Evolutionary conservation across 2,329 filamentous ascomycete species (phyloP).

Genomic region (Sclerotinia spermophila): DNA sequence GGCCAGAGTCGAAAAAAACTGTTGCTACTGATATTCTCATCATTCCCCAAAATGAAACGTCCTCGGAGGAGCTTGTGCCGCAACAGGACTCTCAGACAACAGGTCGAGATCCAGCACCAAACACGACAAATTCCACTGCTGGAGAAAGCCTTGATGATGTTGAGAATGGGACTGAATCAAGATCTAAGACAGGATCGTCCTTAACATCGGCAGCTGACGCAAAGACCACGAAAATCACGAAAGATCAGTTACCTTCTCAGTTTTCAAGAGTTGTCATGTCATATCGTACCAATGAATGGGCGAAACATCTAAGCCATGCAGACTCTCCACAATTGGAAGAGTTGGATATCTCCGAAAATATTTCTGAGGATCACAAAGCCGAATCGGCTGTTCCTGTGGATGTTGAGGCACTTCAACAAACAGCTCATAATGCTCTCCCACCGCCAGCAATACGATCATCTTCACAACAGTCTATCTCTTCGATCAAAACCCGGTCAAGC

Average conservation of each 20-base stretch:
- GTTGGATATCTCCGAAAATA: constrained; percentile 47
- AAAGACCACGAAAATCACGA: constrained; percentile 49
- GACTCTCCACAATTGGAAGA: constrained; percentile 67
- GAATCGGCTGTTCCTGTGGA: constrained; percentile 61
- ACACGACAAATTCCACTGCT: not conserved
- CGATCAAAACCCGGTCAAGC: constrained; percentile 22
- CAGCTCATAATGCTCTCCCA: constrained; percentile 40
- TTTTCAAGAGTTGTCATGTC: constrained; percentile 74
- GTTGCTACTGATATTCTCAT: constrained; percentile 1
- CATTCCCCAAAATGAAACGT: not conserved
- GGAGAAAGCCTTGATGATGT: not conserved
- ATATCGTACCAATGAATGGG: constrained; percentile 94
- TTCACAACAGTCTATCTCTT: constrained; percentile 25
- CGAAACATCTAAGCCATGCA: constrained; percentile 77
- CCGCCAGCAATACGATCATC: constrained; percentile 22
- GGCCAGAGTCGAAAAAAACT: not conserved
- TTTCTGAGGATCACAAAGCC: constrained; percentile 38
- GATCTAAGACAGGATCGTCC: constrained; percentile 28
- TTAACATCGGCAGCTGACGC: constrained; percentile 44
- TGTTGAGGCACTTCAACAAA: constrained; percentile 62
- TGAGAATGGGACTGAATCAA: not conserved
- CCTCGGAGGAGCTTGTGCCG: not conserved
- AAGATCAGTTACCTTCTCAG: constrained; percentile 62
- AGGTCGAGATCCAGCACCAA: constrained; percentile 21
- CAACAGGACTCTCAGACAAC: constrained; percentile 17